Evolutionary conservation across 163 green algal species (phyloP).

Genomic region (Scenedesmus sp.): DNA sequence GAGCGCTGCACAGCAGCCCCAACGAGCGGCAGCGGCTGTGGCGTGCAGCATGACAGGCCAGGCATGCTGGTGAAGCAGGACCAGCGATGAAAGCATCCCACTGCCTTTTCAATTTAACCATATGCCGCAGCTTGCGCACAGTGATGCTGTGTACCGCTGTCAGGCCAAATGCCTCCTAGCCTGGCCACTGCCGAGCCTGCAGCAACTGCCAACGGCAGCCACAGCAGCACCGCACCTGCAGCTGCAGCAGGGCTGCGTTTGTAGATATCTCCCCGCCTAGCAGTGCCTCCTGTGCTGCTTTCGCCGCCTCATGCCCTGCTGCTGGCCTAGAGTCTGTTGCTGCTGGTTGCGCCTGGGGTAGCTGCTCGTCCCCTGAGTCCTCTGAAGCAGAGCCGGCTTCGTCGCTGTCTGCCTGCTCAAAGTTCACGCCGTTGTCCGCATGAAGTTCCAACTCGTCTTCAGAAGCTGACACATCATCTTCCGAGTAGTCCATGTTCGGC

Average conservation of each 20-base stretch:
- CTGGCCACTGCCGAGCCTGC: not conserved
- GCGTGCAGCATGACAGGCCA: too few species aligned
- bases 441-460: not conserved
- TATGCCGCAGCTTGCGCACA: too few species aligned
- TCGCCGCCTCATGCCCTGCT: not conserved
- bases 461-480: constrained; percentile 37
- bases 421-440: not conserved
- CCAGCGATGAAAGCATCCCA: too few species aligned
- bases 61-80: too few species aligned
- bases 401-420: not conserved
- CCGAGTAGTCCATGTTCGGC: constrained; percentile 19
- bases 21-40: too few species aligned
- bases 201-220: not conserved
- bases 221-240: constrained; percentile 46
- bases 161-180: not conserved
- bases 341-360: not conserved
- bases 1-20: too few species aligned
- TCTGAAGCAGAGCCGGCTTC: not conserved
- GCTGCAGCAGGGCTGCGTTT: constrained; percentile 40
- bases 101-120: too few species aligned
- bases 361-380: not conserved
- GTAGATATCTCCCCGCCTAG: constrained; percentile 34
- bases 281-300: constrained; percentile 1
- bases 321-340: not conserved
- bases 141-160: too few species aligned